A percentile compares a stretch with the other conserved stretches of the same genome.
phyloP scores from a whole-genome alignment of 2,329 filamentous ascomycete genomes.

The Grosmannia huntii region DNA sequence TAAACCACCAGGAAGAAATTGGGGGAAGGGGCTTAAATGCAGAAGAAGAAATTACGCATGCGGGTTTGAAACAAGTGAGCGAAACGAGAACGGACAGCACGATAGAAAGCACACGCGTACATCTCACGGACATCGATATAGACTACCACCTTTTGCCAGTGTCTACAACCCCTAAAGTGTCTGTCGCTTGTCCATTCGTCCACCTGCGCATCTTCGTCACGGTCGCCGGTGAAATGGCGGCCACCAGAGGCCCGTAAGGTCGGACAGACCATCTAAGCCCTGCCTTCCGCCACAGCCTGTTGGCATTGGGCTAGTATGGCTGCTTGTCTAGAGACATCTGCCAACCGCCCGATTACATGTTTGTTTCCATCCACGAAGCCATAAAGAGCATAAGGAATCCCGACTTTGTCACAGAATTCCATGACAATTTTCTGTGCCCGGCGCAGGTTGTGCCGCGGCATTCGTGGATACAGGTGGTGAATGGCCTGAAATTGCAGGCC shows the following conservation, averaged over 20 bases:
- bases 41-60: too few species aligned
- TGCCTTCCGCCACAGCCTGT: conserved; percentile 26
- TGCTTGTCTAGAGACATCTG: conserved; percentile 69
- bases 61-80: too few species aligned
- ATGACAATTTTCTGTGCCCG: conserved; percentile 61
- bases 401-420: conserved; percentile 70
- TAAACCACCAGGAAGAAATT: too few species aligned
- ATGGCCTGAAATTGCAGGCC: conserved; percentile 84
- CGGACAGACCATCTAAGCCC: not conserved
- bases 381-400: conserved; percentile 74
- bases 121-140: too few species aligned
- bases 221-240: too few species aligned
- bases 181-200: too few species aligned
- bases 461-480: conserved; percentile 72
- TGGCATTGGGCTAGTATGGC: conserved; percentile 66
- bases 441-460: conserved; percentile 76
- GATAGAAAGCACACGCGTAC: too few species aligned
- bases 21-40: too few species aligned
- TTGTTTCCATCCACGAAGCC: conserved; percentile 77
- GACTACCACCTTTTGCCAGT: too few species aligned
- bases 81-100: too few species aligned
- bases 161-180: too few species aligned
- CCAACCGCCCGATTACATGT: conserved; percentile 62
- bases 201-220: too few species aligned
- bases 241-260: not conserved